Percentiles rank a stretch among this genome's conserved stretches.
Evolutionary conservation across 1,284 basidiomycete genomes (phyloP).

Genomic region (Ustilago trichophora): DNA sequence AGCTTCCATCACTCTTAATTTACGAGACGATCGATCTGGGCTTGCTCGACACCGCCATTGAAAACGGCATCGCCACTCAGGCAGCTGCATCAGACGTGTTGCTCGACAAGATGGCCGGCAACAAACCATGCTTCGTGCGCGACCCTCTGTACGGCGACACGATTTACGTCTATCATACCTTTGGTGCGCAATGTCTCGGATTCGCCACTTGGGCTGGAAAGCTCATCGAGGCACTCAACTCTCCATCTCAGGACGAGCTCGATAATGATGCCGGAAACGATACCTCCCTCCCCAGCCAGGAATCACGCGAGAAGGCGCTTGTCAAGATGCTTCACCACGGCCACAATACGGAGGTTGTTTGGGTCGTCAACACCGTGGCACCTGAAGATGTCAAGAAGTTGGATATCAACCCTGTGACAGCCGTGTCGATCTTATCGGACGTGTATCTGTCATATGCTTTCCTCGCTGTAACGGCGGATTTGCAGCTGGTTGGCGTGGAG

Average conservation of each 20-base stretch:
- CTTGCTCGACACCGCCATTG: constrained; percentile 68
- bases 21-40: constrained; percentile 86
- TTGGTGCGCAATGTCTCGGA: constrained; percentile 84
- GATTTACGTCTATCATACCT: constrained; percentile 84
- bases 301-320: constrained; percentile 34
- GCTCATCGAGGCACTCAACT: constrained; percentile 44
- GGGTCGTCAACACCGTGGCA: constrained; percentile 49
- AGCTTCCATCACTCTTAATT: constrained; percentile 79
- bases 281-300: neutral
- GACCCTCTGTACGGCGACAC: constrained; percentile 88
- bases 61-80: constrained; percentile 5
- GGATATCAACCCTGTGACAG: constrained; percentile 35
- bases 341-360: constrained; percentile 40
- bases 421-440: constrained; percentile 49
- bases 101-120: constrained; percentile 19
- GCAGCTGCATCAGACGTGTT: constrained; percentile 25
- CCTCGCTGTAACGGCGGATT: constrained; percentile 79
- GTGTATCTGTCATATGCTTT: constrained; percentile 91
- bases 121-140: constrained; percentile 72
- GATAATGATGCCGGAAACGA: constrained; percentile 17
- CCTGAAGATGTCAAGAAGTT: constrained; percentile 2
- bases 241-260: constrained; percentile 27
- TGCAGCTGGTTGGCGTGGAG: constrained; percentile 77
- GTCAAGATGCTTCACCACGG: constrained; percentile 42
- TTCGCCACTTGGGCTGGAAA: constrained; percentile 72